phyloP scores from a whole-genome alignment of 2,329 filamentous ascomycete genomes.

The Grosmannia clavigera region DNA sequence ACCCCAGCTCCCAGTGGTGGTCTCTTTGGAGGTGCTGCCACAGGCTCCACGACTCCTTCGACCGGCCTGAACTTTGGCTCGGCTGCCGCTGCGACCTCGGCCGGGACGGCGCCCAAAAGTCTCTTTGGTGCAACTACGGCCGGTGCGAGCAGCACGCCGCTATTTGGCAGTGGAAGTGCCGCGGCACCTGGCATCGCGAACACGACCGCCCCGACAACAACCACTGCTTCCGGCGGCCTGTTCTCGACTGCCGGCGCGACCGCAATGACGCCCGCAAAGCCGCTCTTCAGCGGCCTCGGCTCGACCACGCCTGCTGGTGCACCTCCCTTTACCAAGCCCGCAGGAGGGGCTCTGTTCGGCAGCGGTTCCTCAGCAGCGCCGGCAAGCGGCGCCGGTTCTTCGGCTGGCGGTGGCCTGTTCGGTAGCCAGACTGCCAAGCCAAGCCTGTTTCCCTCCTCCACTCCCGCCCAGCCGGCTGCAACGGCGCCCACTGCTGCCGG shows the following conservation, averaged over 20 bases:
- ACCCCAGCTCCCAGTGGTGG: background rate
- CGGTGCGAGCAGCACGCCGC: background rate
- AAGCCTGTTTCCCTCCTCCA: background rate
- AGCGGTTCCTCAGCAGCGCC: background rate
- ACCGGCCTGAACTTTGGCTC: background rate
- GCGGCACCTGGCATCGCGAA: background rate
- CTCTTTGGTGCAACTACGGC: background rate
- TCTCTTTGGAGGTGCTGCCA: background rate
- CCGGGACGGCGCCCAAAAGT: background rate
- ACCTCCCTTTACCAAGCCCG: slow-evolving; percentile 28
- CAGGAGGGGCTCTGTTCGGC: slow-evolving; percentile 4
- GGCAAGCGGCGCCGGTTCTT: background rate
- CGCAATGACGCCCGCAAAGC: slow-evolving; percentile 31
- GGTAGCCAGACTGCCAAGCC: background rate
- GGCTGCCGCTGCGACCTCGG: background rate
- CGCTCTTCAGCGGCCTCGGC: slow-evolving; percentile 27
- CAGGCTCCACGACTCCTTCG: background rate
- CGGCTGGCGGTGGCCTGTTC: slow-evolving; percentile 1
- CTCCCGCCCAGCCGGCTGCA: background rate
- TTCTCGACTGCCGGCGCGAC: slow-evolving; percentile 6
- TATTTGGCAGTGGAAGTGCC: background rate
- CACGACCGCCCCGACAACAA: slow-evolving; percentile 6
- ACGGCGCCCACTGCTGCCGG: background rate
- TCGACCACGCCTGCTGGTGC: slow-evolving; percentile 43
- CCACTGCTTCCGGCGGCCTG: slow-evolving; percentile 7